phyloP scores from a whole-genome alignment of 1,284 basidiomycete species.

The Peniophora sp. region DNA sequence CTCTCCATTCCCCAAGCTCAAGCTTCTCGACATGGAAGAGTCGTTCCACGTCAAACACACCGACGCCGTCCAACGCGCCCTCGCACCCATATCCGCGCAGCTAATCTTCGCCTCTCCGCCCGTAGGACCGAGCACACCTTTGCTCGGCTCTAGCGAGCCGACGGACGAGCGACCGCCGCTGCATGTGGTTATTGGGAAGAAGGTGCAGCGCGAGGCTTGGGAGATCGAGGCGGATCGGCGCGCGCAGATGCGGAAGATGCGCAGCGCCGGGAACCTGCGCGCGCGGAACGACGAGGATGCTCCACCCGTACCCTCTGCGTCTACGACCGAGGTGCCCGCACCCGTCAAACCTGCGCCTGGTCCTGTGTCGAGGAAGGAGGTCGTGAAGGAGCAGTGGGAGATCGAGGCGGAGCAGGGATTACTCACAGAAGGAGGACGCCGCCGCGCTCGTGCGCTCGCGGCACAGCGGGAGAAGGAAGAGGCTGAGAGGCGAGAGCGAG shows the following conservation, averaged over 20 bases:
- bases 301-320: slow-evolving; percentile 14
- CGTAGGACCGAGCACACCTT: slow-evolving; percentile 34
- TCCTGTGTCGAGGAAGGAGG: slow-evolving; percentile 21
- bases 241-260: slow-evolving; percentile 22
- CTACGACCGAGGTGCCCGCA: slow-evolving; percentile 6
- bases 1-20: slow-evolving; percentile 40
- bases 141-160: background rate
- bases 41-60: slow-evolving; percentile 38
- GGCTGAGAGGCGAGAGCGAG: no score
- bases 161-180: slow-evolving; percentile 34
- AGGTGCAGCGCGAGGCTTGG: slow-evolving; percentile 63
- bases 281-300: slow-evolving; percentile 11
- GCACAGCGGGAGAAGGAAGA: slow-evolving; percentile 22
- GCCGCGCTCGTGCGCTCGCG: slow-evolving; percentile 53
- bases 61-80: slow-evolving; percentile 34
- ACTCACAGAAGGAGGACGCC: slow-evolving; percentile 59
- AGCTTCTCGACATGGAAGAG: slow-evolving; percentile 55
- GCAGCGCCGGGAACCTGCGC: slow-evolving; percentile 13
- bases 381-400: slow-evolving; percentile 66
- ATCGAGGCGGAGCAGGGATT: slow-evolving; percentile 68
- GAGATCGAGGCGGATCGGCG: slow-evolving; percentile 63
- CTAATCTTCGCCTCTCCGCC: slow-evolving; percentile 46
- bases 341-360: slow-evolving; percentile 6
- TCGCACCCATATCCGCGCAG: slow-evolving; percentile 32
- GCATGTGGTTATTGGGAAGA: slow-evolving; percentile 59